phyloP scores from a whole-genome alignment of 345 rosid species.

The Psidium guajava region DNA sequence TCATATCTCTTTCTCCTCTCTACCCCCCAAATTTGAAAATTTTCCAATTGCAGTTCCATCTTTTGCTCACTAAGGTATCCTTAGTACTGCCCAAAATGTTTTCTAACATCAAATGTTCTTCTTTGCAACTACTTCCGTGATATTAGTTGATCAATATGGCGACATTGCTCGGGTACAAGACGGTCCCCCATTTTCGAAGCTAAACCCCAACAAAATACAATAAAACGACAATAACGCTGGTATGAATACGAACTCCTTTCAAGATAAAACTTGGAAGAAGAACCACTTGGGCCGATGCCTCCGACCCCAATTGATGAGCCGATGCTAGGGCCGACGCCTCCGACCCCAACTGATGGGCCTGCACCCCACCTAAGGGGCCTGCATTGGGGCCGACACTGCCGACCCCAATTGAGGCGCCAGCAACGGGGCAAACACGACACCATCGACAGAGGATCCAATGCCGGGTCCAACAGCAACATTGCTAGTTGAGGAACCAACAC shows the following conservation, averaged over 20 bases:
- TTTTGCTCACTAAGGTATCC: background rate
- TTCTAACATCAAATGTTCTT: background rate
- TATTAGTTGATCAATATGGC: background rate
- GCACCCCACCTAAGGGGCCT: background rate
- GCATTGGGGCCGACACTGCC: background rate
- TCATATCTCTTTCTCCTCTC: background rate
- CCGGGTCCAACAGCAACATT: background rate
- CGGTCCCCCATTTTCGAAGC: background rate
- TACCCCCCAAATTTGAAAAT: background rate
- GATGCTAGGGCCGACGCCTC: background rate
- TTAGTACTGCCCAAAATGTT: background rate
- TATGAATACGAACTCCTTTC: background rate
- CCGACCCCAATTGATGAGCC: background rate
- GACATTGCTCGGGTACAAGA: background rate
- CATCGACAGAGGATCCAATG: background rate
- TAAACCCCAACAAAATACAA: background rate
- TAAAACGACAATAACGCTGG: background rate
- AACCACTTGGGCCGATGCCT: background rate
- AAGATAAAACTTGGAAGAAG: background rate
- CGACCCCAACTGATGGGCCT: background rate
- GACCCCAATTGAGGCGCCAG: background rate
- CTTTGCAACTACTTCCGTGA: background rate
- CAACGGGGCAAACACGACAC: background rate
- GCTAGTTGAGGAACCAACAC: background rate
- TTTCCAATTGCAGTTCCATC: background rate